Base-by-base conservation (phyloP, 768 basidiomycete species). In the Imleria badia region DNA sequence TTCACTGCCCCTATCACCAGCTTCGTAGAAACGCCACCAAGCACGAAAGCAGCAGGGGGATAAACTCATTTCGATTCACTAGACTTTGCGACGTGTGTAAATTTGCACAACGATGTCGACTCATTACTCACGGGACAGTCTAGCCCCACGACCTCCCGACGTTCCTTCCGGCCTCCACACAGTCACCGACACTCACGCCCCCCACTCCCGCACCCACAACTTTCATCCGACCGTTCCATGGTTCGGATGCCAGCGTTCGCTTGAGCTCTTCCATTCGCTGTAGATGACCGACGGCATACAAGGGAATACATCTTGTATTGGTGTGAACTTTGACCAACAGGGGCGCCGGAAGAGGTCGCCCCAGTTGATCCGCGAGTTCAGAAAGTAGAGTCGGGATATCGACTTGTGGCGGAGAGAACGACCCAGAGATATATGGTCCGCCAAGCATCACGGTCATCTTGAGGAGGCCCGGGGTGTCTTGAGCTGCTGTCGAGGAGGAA, bases 361-460 rank as follows among this genome's bases (percentile, higher is more conserved):
- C 72, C 8, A 87, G 70, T 48, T 86, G 83, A 29, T 64, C 55
- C 45, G 73, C 73, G n/a, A 84, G 69, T 23, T 66, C 72, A 36
- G 62, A 66, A 35, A 63, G 60, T 8, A 61, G 52, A 29, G 54
- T 46, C 11, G 66, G 61, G 22, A 65, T 57, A 54, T 67, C 64
- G 48, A 75, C 41, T 45, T 54, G 63, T 53, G 63, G 50, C n/a
- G 56, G 42, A 19, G 58, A 29, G 45, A 22, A 43, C 2, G 45
- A 47, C 57, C 50, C 50, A 26, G 40, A 52, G 26, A 49, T 59
- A 61, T 91, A 84, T 1, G 92, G 88, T 0, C 93, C 94, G 19
- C 94, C 93, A 22, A 94, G 72, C 92, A 99, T 95, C 41, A 94
- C 80, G 0, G 95, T 94, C 60, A 95, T 66, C 67, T 96, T 97